phyloP scores from a whole-genome alignment of 139 green algal species.

The Eudorina sp. region DNA sequence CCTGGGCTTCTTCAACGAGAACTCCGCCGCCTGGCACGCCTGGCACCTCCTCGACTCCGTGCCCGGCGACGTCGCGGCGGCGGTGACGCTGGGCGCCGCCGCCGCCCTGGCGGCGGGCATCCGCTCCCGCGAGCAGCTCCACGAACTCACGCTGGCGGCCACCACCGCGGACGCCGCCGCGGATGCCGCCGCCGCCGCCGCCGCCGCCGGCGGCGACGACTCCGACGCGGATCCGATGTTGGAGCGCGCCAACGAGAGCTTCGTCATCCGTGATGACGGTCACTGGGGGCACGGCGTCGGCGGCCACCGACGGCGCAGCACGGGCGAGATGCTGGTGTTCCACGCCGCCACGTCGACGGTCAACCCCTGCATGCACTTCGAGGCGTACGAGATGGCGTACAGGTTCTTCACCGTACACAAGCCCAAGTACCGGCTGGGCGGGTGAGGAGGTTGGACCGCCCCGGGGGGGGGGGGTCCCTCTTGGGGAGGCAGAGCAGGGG shows the following conservation, averaged over 20 bases:
- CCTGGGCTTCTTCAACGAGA: conserved; percentile 62
- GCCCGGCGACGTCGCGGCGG: conserved; percentile 69
- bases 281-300: neutral
- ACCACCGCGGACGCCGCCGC: neutral
- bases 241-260: conserved; percentile 15
- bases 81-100: conserved; percentile 61
- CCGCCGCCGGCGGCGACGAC: conserved; percentile 7
- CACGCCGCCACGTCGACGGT: conserved; percentile 38
- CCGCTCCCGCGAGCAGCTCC: conserved; percentile 5
- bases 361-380: conserved; percentile 43
- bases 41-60: conserved; percentile 67
- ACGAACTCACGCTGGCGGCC: neutral
- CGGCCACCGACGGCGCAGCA: neutral
- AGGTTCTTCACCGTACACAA: conserved; percentile 38
- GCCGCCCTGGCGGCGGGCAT: conserved; percentile 48
- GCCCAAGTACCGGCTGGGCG: conserved; percentile 29
- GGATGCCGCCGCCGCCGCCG: neutral
- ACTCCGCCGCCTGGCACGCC: conserved; percentile 51
- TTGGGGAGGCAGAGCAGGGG: too few species aligned
- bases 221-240: neutral
- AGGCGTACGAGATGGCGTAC: conserved; percentile 41
- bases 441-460: neutral
- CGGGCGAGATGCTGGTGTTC: conserved; percentile 28
- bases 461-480: too few species aligned
- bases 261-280: too few species aligned